phyloP scores from a whole-genome alignment of 768 basidiomycete species.

The Auricularia auricula-judae region DNA sequence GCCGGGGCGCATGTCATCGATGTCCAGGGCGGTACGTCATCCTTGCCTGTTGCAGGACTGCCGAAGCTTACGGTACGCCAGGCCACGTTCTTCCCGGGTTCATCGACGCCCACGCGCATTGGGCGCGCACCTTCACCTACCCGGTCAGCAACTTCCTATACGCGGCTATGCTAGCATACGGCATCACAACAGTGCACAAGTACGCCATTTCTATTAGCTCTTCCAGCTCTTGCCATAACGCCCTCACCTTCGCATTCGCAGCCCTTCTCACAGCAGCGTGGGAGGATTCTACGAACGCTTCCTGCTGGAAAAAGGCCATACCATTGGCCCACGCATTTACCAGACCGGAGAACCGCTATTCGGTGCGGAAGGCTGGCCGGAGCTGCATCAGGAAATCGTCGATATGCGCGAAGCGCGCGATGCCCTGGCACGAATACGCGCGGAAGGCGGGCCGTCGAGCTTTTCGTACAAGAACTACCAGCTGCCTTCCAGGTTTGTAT shows the following conservation, averaged over 20 bases:
- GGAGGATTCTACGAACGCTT: constrained; percentile 55
- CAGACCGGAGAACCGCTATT: constrained; percentile 58
- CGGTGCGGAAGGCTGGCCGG: constrained; percentile 31
- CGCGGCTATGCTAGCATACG: constrained; percentile 65
- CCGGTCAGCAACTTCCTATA: constrained; percentile 65
- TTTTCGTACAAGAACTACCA: constrained; percentile 77
- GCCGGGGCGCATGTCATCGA: constrained; percentile 37
- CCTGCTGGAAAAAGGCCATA: constrained; percentile 55
- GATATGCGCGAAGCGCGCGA: constrained; percentile 52
- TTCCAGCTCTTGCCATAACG: background rate
- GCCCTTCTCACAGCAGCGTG: constrained; percentile 26
- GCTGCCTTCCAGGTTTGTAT: constrained; percentile 47
- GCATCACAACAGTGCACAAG: constrained; percentile 71
- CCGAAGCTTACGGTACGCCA: constrained; percentile 13
- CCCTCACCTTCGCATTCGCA: background rate
- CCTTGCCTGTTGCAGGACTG: background rate
- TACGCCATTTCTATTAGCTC: constrained; percentile 18
- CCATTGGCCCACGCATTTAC: constrained; percentile 63
- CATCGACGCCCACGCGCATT: constrained; percentile 70
- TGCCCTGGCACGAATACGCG: constrained; percentile 57
- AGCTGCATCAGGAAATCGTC: constrained; percentile 51
- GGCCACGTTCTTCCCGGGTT: constrained; percentile 62
- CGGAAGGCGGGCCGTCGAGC: constrained; percentile 55
- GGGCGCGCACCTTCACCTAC: constrained; percentile 44
- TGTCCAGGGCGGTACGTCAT: constrained; percentile 45